These are phyloP conservation scores for Flaveria ramosissima DNA, from an alignment of 129 eudicot genomes.

Conservation along the genomic window DNA sequence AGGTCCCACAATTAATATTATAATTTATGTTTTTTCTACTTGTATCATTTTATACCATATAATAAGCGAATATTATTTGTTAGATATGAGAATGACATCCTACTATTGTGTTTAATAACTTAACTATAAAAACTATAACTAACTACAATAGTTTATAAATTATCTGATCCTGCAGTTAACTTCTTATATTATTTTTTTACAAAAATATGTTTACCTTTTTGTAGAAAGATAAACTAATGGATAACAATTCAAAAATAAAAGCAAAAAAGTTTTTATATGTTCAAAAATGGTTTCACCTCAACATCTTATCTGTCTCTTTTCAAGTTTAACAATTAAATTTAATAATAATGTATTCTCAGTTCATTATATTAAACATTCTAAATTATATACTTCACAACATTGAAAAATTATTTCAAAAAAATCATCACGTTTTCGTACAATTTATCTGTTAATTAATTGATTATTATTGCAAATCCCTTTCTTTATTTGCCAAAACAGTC, in stretches of 20 bases:
- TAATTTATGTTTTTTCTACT: slow-evolving; percentile 21
- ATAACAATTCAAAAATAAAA: neutral
- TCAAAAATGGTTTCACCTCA: neutral
- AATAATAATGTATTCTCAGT: neutral
- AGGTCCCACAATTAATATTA: slow-evolving; percentile 46
- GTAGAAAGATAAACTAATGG: neutral
- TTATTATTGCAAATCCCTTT: neutral
- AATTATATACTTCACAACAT: too few species aligned
- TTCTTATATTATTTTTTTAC: neutral
- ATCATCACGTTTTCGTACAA: neutral
- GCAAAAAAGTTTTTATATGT: neutral
- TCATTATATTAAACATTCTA: neutral
- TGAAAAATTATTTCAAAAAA: neutral
- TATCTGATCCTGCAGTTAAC: neutral
- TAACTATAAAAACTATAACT: neutral
- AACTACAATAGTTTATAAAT: neutral
- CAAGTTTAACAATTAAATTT: neutral
- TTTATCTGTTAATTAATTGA: neutral
- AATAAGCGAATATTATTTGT: slow-evolving; percentile 8
- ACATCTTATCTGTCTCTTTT: neutral
- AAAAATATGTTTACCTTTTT: neutral
- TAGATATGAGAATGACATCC: neutral
- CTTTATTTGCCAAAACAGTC: neutral
- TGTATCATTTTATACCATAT: neutral
- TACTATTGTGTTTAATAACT: slow-evolving; percentile 10